These are phyloP conservation scores for Lentinula lateritia DNA, from an alignment of 768 basidiomycete genomes.

Conservation along the genomic window DNA sequence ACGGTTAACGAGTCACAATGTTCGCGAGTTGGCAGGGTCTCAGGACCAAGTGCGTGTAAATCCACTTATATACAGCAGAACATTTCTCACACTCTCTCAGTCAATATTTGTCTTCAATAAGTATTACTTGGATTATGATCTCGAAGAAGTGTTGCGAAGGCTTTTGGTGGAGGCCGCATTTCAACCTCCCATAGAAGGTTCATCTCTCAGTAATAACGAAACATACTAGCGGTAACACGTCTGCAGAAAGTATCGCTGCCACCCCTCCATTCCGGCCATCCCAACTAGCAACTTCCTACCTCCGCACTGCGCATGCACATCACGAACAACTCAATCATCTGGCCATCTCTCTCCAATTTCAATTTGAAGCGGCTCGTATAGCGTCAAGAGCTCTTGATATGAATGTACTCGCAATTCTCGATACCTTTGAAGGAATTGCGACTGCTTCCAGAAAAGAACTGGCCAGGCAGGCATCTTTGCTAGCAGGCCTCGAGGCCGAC, in stretches of 20 bases:
- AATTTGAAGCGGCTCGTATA: slow-evolving; percentile 67
- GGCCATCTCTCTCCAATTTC: slow-evolving; percentile 50
- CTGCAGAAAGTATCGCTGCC: slow-evolving; percentile 50
- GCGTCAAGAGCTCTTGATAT: slow-evolving; percentile 70
- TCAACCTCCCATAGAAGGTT: slow-evolving; percentile 72
- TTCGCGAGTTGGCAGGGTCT: slow-evolving; percentile 69
- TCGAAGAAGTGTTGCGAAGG: slow-evolving; percentile 59
- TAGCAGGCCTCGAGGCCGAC: slow-evolving; percentile 64
- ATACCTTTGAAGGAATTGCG: slow-evolving; percentile 63
- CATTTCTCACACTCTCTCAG: slow-evolving; percentile 21
- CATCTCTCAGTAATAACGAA: slow-evolving; percentile 8
- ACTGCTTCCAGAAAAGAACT: slow-evolving; percentile 56
- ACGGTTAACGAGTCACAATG: slow-evolving; percentile 62
- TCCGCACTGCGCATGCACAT: slow-evolving; percentile 58
- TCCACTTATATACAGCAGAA: not conserved
- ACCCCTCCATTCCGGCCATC: slow-evolving; percentile 72
- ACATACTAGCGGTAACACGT: slow-evolving; percentile 1
- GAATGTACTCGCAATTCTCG: slow-evolving; percentile 64
- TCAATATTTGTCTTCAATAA: slow-evolving; percentile 84
- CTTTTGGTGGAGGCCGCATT: slow-evolving; percentile 56
- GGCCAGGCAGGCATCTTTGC: slow-evolving; percentile 56
- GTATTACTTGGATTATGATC: slow-evolving; percentile 63
- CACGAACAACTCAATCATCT: slow-evolving; percentile 54
- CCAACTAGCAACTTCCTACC: slow-evolving; percentile 60
- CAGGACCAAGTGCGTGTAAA: slow-evolving; percentile 60